Evolutionary conservation across 2,329 filamentous ascomycete genomes (phyloP).

Genomic region (Scedosporium minutisporum): DNA sequence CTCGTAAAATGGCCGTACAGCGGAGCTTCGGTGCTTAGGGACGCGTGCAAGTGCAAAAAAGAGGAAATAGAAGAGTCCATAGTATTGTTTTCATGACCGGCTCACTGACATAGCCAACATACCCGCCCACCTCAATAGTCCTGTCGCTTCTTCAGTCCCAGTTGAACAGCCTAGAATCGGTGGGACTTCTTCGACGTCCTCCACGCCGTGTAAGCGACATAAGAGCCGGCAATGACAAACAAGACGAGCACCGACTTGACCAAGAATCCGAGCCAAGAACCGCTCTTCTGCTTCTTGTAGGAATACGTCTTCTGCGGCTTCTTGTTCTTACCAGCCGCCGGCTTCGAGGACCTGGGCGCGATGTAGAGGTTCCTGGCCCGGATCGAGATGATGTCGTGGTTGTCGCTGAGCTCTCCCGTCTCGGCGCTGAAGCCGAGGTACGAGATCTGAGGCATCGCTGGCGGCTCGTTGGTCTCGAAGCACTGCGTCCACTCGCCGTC

Average conservation of each 20-base stretch:
- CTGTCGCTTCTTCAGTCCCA: not conserved
- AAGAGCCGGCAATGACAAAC: conserved; percentile 59
- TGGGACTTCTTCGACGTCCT: conserved; percentile 50
- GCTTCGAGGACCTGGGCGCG: conserved; percentile 31
- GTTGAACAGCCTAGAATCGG: conserved; percentile 35
- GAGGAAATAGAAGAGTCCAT: not conserved
- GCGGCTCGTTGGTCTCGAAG: conserved; percentile 64
- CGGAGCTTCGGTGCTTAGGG: not conserved
- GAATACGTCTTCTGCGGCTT: conserved; percentile 4
- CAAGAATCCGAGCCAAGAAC: conserved; percentile 55
- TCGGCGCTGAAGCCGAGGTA: conserved; percentile 76
- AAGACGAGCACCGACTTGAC: conserved; percentile 76
- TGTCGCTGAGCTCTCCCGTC: conserved; percentile 92
- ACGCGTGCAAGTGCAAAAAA: not conserved
- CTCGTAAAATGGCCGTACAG: not conserved
- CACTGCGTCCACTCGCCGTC: conserved; percentile 83
- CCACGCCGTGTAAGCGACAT: conserved; percentile 80
- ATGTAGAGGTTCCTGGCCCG: conserved; percentile 82
- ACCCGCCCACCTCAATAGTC: not conserved
- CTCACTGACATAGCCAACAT: not conserved
- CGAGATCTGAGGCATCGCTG: conserved; percentile 67
- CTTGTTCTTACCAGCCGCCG: conserved; percentile 25
- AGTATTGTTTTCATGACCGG: not conserved
- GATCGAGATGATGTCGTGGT: conserved; percentile 91
- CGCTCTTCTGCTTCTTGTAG: conserved; percentile 25